phyloP scores from a whole-genome alignment of 352 stramenopile genomes.

The Globisporangium cylindrosporum region DNA sequence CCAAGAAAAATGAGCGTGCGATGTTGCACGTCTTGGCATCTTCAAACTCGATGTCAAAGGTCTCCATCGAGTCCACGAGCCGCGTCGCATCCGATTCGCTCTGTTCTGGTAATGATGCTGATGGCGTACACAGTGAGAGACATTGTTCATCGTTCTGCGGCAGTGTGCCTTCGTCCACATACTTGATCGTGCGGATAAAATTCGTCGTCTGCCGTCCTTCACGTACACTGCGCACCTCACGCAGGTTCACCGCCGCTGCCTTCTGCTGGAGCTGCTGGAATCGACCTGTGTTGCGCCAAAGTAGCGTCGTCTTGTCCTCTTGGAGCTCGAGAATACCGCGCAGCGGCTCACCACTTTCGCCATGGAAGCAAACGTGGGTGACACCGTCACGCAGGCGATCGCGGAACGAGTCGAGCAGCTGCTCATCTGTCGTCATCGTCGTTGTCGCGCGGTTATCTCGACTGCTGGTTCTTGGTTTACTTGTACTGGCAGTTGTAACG shows the following conservation, averaged over 20 bases:
- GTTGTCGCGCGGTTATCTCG: background rate
- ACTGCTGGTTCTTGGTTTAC: background rate
- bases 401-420: constrained; percentile 42
- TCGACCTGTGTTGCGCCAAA: constrained; percentile 49
- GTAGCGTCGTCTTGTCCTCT: constrained; percentile 59
- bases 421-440: constrained; percentile 19
- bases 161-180: constrained; percentile 42
- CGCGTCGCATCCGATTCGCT: constrained; percentile 14
- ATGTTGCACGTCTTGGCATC: constrained; percentile 45
- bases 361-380: constrained; percentile 50
- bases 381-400: constrained; percentile 61
- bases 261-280: constrained; percentile 29
- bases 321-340: constrained; percentile 54
- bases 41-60: constrained; percentile 78
- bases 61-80: constrained; percentile 27
- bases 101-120: background rate
- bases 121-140: constrained; percentile 17
- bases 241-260: constrained; percentile 32
- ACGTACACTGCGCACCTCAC: constrained; percentile 56
- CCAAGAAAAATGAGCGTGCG: constrained; percentile 57
- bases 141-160: constrained; percentile 17
- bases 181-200: constrained; percentile 84
- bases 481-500: background rate
- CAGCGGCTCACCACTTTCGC: constrained; percentile 40
- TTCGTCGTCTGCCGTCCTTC: constrained; percentile 74